Evolutionary conservation across 352 stramenopile species (phyloP).

Genomic region (Stephanocyclus meneghinianus): DNA sequence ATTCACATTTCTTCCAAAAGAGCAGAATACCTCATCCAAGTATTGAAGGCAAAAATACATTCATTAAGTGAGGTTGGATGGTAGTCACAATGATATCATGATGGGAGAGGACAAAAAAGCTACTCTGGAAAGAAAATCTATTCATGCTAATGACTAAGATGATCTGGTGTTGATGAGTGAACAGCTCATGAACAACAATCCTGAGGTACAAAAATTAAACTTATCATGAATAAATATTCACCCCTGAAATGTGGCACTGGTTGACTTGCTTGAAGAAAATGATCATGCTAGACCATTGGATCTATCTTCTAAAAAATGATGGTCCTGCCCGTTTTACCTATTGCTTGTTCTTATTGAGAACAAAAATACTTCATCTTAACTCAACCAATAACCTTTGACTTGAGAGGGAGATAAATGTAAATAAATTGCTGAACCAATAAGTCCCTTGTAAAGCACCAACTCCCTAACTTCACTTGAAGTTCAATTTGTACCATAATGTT

Average conservation of each 20-base stretch:
- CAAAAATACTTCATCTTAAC: conserved; percentile 35
- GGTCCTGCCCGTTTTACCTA: conserved; percentile 38
- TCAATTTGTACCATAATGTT: too few relatives aligned
- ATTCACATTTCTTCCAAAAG: conserved; percentile 46
- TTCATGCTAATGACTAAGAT: neutral
- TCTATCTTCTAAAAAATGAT: conserved; percentile 48
- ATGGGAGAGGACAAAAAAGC: conserved; percentile 28
- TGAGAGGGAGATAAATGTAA: conserved; percentile 53
- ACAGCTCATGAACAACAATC: conserved; percentile 34
- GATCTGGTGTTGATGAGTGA: conserved; percentile 18
- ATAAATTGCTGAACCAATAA: neutral
- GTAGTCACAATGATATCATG: conserved; percentile 26
- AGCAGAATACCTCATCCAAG: conserved; percentile 46
- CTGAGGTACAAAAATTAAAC: conserved; percentile 29
- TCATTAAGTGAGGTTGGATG: conserved; percentile 24
- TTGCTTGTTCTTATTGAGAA: conserved; percentile 51
- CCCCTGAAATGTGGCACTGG: conserved; percentile 16
- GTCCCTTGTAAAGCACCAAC: neutral
- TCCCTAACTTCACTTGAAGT: conserved; percentile 5
- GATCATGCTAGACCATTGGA: conserved; percentile 31
- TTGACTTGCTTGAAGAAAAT: conserved; percentile 44
- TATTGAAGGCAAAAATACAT: conserved; percentile 44
- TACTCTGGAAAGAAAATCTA: conserved; percentile 24
- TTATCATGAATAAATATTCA: conserved; percentile 44
- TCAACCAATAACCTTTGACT: conserved; percentile 40